phyloP scores from a whole-genome alignment of 768 basidiomycete genomes.

The Tulasnella sp. region DNA sequence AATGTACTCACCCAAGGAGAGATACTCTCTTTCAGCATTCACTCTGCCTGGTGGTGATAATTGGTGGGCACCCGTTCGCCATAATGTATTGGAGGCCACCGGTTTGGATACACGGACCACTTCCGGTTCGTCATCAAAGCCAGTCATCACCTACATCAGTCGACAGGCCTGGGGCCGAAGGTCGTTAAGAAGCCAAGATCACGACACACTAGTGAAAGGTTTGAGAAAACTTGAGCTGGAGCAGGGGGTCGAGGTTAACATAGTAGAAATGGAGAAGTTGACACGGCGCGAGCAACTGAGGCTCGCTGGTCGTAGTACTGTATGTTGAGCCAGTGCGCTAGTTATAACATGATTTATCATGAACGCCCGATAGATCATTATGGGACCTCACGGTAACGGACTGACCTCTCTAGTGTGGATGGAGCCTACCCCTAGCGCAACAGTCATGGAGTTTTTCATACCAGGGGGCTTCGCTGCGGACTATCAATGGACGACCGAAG shows the following conservation, averaged over 20 bases:
- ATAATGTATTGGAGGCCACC: background rate
- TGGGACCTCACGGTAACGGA: slow-evolving; percentile 30
- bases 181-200: slow-evolving; percentile 61
- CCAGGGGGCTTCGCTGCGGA: slow-evolving; percentile 28
- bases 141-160: slow-evolving; percentile 87
- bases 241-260: slow-evolving; percentile 59
- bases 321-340: too few species aligned
- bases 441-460: slow-evolving; percentile 32
- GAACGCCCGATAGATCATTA: slow-evolving; percentile 31
- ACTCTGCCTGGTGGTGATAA: slow-evolving; percentile 3
- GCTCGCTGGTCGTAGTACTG: slow-evolving; percentile 27
- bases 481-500: slow-evolving; percentile 24
- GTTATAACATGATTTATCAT: too few species aligned
- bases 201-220: slow-evolving; percentile 64
- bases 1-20: background rate
- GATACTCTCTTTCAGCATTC: slow-evolving; percentile 3
- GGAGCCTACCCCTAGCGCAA: slow-evolving; percentile 26
- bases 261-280: slow-evolving; percentile 30
- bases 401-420: slow-evolving; percentile 30
- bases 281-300: slow-evolving; percentile 28
- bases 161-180: slow-evolving; percentile 80
- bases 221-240: slow-evolving; percentile 52
- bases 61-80: slow-evolving; percentile 14
- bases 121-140: slow-evolving; percentile 28
- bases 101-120: background rate